Evolutionary conservation across 1,139 yeast genomes (phyloP), one percentile per base, ranked within the genome.

Genomic region (Candida freyschussii): DNA sequence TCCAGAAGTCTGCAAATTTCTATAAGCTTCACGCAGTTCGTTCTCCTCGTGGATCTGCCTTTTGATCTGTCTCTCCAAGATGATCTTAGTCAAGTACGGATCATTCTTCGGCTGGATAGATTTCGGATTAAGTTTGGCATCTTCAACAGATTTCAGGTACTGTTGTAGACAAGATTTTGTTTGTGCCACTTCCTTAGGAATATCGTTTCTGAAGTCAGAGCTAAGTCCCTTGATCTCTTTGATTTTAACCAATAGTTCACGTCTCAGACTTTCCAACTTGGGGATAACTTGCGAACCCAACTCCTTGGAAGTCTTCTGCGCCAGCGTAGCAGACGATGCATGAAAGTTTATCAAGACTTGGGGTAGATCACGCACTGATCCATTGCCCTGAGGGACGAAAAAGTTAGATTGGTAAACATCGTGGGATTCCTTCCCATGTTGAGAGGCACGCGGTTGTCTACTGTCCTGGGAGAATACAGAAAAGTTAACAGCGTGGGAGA

Each of bases 1-100:
- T 29, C 95, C 96, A 2, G 95, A 83, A 25, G 75, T 74, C 61
- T 91, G 96, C 46, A 89, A 67, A 58, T 91, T 89, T 44, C 78
- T 69, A 54, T 75, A 89, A 0, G 97, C 96, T 53, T 87, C 95
- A 50, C 85, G 83, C 33, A 91, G 66, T 50, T 79, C 81, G 56
- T 81, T 82, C 56, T 91, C 97, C 57, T 87, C 96, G 17, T 71
- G 71, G 30, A 91, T 59, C 56, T 86, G 95, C 44, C 71, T 72
- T 47, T 73, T 77, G 51, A 91, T 71, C 55, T 83, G 94, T 53
- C 77, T 70, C 47, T 89, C 96, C 47, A 89, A 65, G 25, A 67
- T 62, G 27, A 76, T 63, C 56, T 84, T 85, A 26, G 85, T 69
- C 44, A 91, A 59, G 51, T 78, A 89, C 2, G 98, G 98, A 57